Conservation (phyloP, 345 rosid genomes). For the Balakata baccata region DNA sequence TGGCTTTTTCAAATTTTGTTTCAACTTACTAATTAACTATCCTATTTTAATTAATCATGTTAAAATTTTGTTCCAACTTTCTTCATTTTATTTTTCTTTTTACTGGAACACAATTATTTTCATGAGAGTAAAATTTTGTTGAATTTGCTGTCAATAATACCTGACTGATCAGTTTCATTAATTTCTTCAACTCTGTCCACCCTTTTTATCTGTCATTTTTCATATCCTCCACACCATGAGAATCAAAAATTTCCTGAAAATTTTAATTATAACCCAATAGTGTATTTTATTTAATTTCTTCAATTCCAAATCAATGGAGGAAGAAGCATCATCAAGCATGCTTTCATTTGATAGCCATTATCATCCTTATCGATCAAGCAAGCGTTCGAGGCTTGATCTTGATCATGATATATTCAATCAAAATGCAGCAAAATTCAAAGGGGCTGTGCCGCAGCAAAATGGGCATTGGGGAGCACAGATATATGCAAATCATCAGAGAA, state of each 20-base stretch:
- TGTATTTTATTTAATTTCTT: not conserved
- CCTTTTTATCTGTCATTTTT: not conserved
- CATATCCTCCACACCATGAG: not conserved
- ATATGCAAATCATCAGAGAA: constrained; percentile 57
- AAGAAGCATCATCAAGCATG: constrained; percentile 8
- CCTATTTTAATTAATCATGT: not conserved
- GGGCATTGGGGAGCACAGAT: constrained; percentile 64
- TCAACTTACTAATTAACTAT: constrained; percentile 9
- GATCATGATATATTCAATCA: not conserved
- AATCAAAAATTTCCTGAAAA: not conserved
- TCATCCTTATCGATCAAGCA: not conserved
- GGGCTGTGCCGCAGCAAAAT: constrained; percentile 56
- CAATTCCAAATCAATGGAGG: constrained; percentile 3
- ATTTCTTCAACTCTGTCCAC: not conserved
- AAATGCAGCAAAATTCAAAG: constrained; percentile 32
- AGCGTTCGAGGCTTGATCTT: not conserved
- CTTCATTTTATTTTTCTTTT: not conserved
- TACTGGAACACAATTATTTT: not conserved
- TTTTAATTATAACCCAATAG: not conserved
- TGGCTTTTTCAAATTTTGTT: constrained; percentile 2
- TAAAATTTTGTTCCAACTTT: not conserved
- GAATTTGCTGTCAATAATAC: constrained; percentile 5
- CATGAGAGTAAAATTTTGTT: not conserved
- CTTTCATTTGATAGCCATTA: not conserved
- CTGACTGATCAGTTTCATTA: not conserved